Evolutionary conservation across 73 alveolate species (phyloP), one percentile per base, ranked within the genome.

Genomic region (Paramecium sexaurelia): DNA sequence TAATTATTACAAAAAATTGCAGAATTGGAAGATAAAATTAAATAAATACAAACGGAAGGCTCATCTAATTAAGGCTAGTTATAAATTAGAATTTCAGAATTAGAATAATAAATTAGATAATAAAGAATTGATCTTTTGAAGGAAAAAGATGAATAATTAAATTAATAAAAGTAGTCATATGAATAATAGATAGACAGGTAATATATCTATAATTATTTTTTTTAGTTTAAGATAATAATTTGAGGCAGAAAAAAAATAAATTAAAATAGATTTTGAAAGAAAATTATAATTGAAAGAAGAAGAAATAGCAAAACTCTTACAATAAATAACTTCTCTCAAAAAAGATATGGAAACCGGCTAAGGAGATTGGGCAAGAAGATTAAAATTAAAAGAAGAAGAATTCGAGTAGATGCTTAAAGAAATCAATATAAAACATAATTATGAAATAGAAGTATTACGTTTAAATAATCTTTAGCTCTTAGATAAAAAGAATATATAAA

Each of bases 351-450:
- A 78, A 45, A 10, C 75, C 20, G 90, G 90, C 6, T 29, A 29
- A 24, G 90, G 90, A 7, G 90, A 78, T 78, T 78, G 90, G 90
- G 45, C 43, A 11, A 40, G 55, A 29, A 78, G 90, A 43, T 43
- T 88, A 33, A 82, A 69, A 43, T n/a, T 55, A 43, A 88, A 82
- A 68, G 94, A 88, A 22, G 55, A 69, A 69, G 89, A 88, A 71
- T 88, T 61, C 26, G 94, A 88, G n/a, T 56, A 69, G 27, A 68
- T 43, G 69, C 51, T 88, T 3, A 88, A 71, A 27, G 73, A 88
- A 40, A 68, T 88, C 10, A 88, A 88, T 45, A n/a, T 68, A 68
- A 88, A 82, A 69, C 94, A 88, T 27, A 88, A 88, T 69, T 88
- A 88, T 68, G 94, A 88, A 20, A 40, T 78, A 11, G 90, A 78